Percentiles rank a stretch among this genome's conserved stretches.
Evolutionary conservation across 257 asterid genomes (phyloP).

Genomic region (Parsonsia alboflavescens): DNA sequence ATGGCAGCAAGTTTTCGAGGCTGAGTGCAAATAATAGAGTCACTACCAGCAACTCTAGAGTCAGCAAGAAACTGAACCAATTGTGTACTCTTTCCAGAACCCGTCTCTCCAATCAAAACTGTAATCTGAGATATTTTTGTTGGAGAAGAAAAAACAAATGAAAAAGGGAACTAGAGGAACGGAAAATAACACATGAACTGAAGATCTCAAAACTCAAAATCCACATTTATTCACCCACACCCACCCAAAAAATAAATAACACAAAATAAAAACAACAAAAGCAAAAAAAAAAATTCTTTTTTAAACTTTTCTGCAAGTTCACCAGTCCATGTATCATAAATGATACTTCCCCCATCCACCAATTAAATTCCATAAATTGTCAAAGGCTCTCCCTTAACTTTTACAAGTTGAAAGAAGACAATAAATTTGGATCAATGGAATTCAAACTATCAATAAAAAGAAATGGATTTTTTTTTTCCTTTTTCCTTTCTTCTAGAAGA

Average conservation of each 20-base stretch:
- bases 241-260: too few species aligned
- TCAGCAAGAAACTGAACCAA: slow-evolving; percentile 90
- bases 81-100: slow-evolving; percentile 98
- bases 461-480: neutral
- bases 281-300: neutral
- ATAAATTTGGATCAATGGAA: neutral
- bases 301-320: neutral
- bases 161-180: neutral
- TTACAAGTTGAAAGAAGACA: neutral
- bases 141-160: neutral
- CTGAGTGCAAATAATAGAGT: slow-evolving; percentile 76
- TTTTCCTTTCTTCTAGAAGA: neutral
- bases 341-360: too few species aligned
- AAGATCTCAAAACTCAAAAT: neutral
- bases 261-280: neutral
- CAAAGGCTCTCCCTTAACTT: neutral
- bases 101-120: slow-evolving; percentile 85
- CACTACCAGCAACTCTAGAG: slow-evolving; percentile 52
- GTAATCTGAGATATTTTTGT: slow-evolving; percentile 47
- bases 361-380: too few species aligned
- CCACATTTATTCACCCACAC: too few species aligned
- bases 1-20: slow-evolving; percentile 94
- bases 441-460: neutral
- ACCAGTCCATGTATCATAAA: neutral
- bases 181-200: neutral